Evolutionary conservation across 2,329 filamentous ascomycete species (phyloP), one percentile per base, ranked within the genome.

Genomic region (Botrytis porri): DNA sequence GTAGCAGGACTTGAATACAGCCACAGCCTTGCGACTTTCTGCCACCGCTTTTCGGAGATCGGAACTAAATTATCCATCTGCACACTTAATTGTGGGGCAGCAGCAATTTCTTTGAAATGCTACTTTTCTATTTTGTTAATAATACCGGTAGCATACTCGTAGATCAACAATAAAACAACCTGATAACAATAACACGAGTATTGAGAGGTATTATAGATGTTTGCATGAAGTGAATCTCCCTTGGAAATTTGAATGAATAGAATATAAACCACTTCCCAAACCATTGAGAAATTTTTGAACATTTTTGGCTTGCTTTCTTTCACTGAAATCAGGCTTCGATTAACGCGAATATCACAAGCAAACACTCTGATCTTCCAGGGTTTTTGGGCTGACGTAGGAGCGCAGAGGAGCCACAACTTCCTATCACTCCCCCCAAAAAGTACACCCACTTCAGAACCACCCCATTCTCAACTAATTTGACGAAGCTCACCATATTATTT

Each of bases 21-120:
- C n/a, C n/a, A n/a, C 60, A 20, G 60, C 37, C 37, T 62, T 62
- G 37, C 41, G 32, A 45, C 8, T 45, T 70, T 54, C 69, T 65
- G 69, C 60, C 70, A 73, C 71, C 73, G 73, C 72, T 54, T 71
- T 60, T 69, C 63, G 71, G 73, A 48, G 20, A 54, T 61, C 66
- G 69, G 69, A 54, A 54, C 7, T 14, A 66, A 37, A 57, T 70
- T 16, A 39, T 69, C 65, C 65, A 41, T 39, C 29, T 39, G 37
- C 16, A 16, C 25, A 18, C 5, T 16, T 14, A 37, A 37, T 25
- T 54, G 22, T 61, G 59, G 59, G 39, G 59, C 25, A 39, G 10
- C 3, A 22, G 35, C 35, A 62, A 41, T 62, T 62, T 62, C 60
- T 62, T 62, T 62, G 60, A 62, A 39, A 62, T 62, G 60, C 37